Evolutionary conservation across 2,329 filamentous ascomycete species (phyloP), one percentile per base, ranked within the genome.

Genomic region (Aspergillus proliferans): DNA sequence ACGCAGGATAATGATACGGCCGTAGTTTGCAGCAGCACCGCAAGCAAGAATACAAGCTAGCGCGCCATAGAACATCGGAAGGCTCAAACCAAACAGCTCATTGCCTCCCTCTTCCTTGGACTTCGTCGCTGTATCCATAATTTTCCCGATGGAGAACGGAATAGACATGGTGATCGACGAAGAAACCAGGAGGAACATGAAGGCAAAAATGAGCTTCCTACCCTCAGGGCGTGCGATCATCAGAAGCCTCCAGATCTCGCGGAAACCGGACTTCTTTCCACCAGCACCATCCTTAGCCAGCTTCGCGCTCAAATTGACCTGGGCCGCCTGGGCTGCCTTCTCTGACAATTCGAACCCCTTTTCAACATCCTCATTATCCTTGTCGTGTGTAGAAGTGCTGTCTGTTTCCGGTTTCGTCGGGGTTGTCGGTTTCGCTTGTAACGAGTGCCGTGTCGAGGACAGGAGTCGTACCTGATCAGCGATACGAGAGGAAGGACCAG

Each of bases 81-180:
- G 76, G 40, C 86, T 87, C 52, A 97, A 72, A 18, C 93, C 93
- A 65, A 97, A 93, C 10, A 97, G 76, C 48, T 82, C 81, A 33
- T 74, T 63, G 19, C 78, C 76, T 18, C 82, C 86, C 46, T 86
- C 83, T 18, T 77, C 75, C 7, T 81, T 75, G 38, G 81, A 78
- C 61, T 90, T 86, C 8, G 90, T 94, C 7, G 92, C 89, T 47
- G 93, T 82, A 70, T 98, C 93, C 67, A 98, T 76, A 53, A 98
- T 95, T 65, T 91, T 92, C 49, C 93, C 93, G 56, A 98, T 95
- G 0, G 91, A 95, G 66, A 96, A 95, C 1, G 93, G 93, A 51
- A 98, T 88, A 2, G 89, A 91, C 87, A 98, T 95, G 49, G 91
- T 95, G 58, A 98, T 90, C 46, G 84, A 81, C 3, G 92, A 97